These are phyloP conservation scores for Entoloma clypeatum DNA, from an alignment of 1,284 basidiomycete genomes.

Conservation along the genomic window DNA sequence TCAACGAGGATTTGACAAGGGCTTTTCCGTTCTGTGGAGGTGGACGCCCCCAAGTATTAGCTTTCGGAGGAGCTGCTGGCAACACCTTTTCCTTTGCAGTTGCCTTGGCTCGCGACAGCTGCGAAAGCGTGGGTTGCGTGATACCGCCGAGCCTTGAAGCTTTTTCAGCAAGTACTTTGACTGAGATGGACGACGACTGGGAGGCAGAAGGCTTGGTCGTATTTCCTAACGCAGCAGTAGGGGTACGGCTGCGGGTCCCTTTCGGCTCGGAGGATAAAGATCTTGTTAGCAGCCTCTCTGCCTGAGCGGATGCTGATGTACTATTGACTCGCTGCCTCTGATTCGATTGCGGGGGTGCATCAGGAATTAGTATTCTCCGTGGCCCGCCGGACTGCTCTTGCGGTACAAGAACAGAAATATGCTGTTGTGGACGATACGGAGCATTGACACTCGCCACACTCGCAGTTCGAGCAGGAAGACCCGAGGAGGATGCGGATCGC, in stretches of 20 bases:
- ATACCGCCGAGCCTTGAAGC: constrained; percentile 12
- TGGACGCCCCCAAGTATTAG: constrained; percentile 34
- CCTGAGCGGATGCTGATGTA: constrained; percentile 7
- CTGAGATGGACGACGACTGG: constrained; percentile 10
- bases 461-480: constrained; percentile 9
- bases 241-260: too few species aligned
- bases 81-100: constrained; percentile 14
- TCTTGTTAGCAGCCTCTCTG: too few species aligned
- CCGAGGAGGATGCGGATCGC: neutral
- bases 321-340: constrained; percentile 3
- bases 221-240: neutral
- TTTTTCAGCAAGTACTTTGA: constrained; percentile 6
- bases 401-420: constrained; percentile 4
- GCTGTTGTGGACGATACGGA: constrained; percentile 12
- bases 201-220: constrained; percentile 11
- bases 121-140: constrained; percentile 23
- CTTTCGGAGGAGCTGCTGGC: constrained; percentile 22
- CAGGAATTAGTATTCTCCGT: constrained; percentile 27
- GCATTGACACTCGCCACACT: constrained; percentile 10
- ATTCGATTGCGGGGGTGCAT: constrained; percentile 16
- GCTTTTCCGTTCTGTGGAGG: neutral
- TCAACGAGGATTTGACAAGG: neutral
- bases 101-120: constrained; percentile 19
- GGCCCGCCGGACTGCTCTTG: constrained; percentile 22
- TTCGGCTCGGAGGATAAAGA: too few species aligned